phyloP scores from a whole-genome alignment of 2,329 filamentous ascomycete genomes.

The Dendrostoma leiphaemia region DNA sequence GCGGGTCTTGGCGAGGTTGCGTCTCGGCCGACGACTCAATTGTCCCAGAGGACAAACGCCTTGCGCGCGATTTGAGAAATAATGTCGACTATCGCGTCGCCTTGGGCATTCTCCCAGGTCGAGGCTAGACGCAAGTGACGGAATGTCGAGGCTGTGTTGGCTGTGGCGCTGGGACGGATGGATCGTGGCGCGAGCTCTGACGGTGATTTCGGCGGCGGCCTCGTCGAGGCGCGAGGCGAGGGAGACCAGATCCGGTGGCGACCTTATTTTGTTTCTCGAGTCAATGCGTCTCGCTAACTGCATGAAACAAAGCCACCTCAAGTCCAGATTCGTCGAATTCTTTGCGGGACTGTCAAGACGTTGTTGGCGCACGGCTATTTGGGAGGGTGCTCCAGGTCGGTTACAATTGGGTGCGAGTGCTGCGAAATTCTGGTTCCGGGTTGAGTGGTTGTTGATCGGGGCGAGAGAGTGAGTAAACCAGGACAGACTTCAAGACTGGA shows the following conservation, averaged over 20 bases:
- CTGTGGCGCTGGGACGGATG: constrained; percentile 14
- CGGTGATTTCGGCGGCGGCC: not conserved
- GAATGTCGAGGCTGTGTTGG: constrained; percentile 20
- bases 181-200: constrained; percentile 21
- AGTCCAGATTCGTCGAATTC: not conserved
- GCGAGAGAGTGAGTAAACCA: not conserved
- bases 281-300: not conserved
- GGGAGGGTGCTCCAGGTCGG: not conserved
- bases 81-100: constrained; percentile 9
- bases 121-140: constrained; percentile 14
- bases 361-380: not conserved
- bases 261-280: not conserved
- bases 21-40: not conserved
- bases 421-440: not conserved
- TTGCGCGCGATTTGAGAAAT: constrained; percentile 1
- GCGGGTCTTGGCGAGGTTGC: not conserved
- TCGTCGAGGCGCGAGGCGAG: not conserved
- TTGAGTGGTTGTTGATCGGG: not conserved
- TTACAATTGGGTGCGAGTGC: not conserved
- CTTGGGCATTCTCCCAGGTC: constrained; percentile 11
- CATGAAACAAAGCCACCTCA: not conserved
- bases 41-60: not conserved
- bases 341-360: not conserved
- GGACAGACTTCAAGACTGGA: not conserved
- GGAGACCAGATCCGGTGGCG: not conserved